These are phyloP conservation scores for Aspergillus ellipticus DNA, from an alignment of 495 filamentous ascomycete genomes.

Conservation along the genomic window DNA sequence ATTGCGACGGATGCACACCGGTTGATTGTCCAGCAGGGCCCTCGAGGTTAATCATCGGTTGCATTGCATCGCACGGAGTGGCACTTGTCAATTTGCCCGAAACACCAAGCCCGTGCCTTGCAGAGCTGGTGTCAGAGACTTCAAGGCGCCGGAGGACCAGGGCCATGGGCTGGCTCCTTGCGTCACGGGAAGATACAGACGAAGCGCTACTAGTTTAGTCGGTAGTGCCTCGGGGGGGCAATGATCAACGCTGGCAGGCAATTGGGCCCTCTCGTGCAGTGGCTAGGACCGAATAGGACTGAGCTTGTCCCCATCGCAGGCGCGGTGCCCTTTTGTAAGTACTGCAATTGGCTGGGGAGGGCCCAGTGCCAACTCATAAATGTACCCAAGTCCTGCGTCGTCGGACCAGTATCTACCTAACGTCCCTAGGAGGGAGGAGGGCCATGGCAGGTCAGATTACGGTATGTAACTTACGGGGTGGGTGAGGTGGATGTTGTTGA, in stretches of 20 bases:
- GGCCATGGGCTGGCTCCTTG: background rate
- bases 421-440: background rate
- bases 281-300: background rate
- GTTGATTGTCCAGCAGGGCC: no score
- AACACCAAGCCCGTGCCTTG: background rate
- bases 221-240: no score
- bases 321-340: background rate
- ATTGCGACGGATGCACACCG: no score
- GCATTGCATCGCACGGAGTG: background rate
- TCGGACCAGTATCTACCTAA: background rate
- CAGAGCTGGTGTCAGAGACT: background rate
- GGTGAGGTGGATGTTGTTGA: background rate
- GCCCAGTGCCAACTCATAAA: constrained; percentile 1
- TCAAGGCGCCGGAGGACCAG: background rate
- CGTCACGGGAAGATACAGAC: background rate
- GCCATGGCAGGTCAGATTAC: background rate
- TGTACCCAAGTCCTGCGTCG: no score
- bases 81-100: background rate
- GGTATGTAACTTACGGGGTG: background rate
- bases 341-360: constrained; percentile 1
- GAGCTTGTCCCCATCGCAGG: background rate
- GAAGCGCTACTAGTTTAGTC: no score
- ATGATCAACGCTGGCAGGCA: background rate
- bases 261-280: background rate
- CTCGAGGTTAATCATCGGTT: background rate